phyloP scores from a whole-genome alignment of 495 filamentous ascomycete species.

The Lophiostoma macrostomum region DNA sequence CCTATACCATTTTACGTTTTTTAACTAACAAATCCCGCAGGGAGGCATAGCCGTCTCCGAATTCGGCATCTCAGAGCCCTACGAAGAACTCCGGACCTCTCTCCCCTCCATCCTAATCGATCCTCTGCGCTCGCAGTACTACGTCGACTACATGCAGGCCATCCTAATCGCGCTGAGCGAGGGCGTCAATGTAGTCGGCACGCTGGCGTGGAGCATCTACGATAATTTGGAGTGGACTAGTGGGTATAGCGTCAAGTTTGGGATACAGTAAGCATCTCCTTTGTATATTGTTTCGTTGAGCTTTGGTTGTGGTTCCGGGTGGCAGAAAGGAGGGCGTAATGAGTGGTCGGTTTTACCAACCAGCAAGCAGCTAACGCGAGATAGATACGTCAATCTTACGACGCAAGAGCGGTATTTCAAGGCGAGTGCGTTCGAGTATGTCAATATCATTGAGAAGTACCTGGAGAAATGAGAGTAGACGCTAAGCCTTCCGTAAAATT shows the following conservation, averaged over 20 bases:
- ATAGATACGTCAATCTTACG: slow-evolving; percentile 39
- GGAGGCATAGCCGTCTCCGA: slow-evolving; percentile 28
- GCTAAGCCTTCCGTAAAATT: too few species aligned
- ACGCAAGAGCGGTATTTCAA: slow-evolving; percentile 41
- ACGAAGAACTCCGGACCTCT: slow-evolving; percentile 18
- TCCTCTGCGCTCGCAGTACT: slow-evolving; percentile 35
- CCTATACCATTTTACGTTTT: too few species aligned
- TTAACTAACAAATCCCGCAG: too few species aligned
- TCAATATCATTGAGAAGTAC: slow-evolving; percentile 36
- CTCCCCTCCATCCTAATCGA: slow-evolving; percentile 35
- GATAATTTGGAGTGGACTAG: slow-evolving; percentile 38
- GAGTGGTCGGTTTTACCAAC: not conserved
- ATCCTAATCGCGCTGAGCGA: slow-evolving; percentile 38
- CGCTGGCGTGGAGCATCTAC: slow-evolving; percentile 36
- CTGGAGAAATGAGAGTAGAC: slow-evolving; percentile 33
- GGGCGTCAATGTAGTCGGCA: slow-evolving; percentile 38
- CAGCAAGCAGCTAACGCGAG: not conserved
- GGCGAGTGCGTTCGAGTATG: slow-evolving; percentile 40
- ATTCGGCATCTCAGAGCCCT: slow-evolving; percentile 39
- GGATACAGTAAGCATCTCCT: slow-evolving; percentile 19
- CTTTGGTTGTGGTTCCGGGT: not conserved
- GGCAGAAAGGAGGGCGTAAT: not conserved
- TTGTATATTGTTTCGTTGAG: too few species aligned
- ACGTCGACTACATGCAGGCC: slow-evolving; percentile 35
- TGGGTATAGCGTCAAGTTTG: slow-evolving; percentile 22